These are phyloP conservation scores for Coelomomyces lativittatus DNA, from an alignment of 371 early-diverging fungal species.

Conservation along the genomic window DNA sequence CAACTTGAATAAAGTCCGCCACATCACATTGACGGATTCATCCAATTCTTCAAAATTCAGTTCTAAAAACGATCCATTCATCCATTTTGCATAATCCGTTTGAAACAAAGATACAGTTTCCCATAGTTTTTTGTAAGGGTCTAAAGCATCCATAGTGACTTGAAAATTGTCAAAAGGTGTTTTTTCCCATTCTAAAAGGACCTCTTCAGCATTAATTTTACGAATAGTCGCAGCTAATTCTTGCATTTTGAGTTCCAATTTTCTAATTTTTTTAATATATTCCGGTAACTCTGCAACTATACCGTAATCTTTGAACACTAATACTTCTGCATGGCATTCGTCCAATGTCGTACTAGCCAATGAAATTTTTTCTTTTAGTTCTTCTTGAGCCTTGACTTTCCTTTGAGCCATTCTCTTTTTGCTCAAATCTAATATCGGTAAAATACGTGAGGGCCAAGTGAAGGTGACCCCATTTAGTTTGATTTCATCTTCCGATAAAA, in stretches of 20 bases:
- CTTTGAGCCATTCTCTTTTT: conserved; percentile 20
- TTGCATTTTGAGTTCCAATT: conserved; percentile 21
- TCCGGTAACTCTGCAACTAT: conserved; percentile 41
- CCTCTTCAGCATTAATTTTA: conserved; percentile 33
- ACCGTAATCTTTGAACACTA: conserved; percentile 28
- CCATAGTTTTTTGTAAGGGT: conserved; percentile 35
- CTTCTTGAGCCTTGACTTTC: conserved; percentile 18
- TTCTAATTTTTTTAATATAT: conserved; percentile 34
- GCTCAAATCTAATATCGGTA: conserved; percentile 19
- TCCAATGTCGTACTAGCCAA: conserved; percentile 23
- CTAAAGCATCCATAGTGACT: conserved; percentile 16
- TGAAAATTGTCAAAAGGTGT: conserved; percentile 33
- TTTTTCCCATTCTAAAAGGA: conserved; percentile 27
- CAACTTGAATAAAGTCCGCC: conserved; percentile 31
- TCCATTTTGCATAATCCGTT: conserved; percentile 32
- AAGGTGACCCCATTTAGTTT: conserved; percentile 27
- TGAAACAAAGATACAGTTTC: conserved; percentile 34
- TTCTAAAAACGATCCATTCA: conserved; percentile 32
- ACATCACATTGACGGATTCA: conserved; percentile 16
- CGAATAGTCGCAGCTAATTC: conserved; percentile 19
- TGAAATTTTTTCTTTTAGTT: conserved; percentile 14
- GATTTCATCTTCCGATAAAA: conserved; percentile 29
- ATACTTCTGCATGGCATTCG: conserved; percentile 23
- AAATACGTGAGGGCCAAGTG: conserved; percentile 30
- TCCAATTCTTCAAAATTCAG: conserved; percentile 33